These are phyloP conservation scores for Dothiorella sarmentorum DNA, from an alignment of 2,329 filamentous ascomycete species.

Conservation along the genomic window DNA sequence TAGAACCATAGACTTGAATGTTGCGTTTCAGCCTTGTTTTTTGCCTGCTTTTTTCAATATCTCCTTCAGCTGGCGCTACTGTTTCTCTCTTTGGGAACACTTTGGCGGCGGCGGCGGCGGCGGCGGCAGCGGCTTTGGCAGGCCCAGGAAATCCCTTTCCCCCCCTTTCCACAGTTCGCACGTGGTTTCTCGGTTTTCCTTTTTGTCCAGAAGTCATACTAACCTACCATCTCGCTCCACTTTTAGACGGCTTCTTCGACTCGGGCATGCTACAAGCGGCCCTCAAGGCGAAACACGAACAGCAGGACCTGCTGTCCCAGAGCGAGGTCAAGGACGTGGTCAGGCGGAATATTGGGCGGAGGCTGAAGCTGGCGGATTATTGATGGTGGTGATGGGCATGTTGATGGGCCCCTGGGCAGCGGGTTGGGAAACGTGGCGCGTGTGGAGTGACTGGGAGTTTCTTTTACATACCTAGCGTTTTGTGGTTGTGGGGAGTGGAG, in stretches of 20 bases:
- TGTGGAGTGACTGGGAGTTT: too few species aligned
- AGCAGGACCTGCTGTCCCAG: conserved; percentile 42
- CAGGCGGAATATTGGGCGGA: conserved; percentile 70
- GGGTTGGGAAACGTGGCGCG: too few species aligned
- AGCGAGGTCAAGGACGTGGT: conserved; percentile 59
- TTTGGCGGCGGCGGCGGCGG: too few species aligned
- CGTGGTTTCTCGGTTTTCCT: not conserved
- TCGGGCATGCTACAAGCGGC: conserved; percentile 91
- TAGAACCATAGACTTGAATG: conserved; percentile 1
- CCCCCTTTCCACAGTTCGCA: not conserved
- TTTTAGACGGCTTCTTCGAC: conserved; percentile 90
- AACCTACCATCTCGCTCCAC: not conserved
- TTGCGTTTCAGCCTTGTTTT: not conserved
- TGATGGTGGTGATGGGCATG: too few species aligned
- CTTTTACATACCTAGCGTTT: too few species aligned
- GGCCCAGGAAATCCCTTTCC: not conserved
- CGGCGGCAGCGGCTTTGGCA: not conserved
- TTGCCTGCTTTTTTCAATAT: not conserved
- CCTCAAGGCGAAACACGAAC: conserved; percentile 66
- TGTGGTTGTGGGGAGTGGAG: too few species aligned
- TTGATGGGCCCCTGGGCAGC: too few species aligned
- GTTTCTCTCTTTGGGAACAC: too few species aligned
- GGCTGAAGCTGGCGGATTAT: conserved; percentile 67
- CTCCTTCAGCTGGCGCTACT: not conserved
- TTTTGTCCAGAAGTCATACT: not conserved